Evolutionary conservation across 2,329 filamentous ascomycete species (phyloP).

Genomic region (Clarireedia sp.): DNA sequence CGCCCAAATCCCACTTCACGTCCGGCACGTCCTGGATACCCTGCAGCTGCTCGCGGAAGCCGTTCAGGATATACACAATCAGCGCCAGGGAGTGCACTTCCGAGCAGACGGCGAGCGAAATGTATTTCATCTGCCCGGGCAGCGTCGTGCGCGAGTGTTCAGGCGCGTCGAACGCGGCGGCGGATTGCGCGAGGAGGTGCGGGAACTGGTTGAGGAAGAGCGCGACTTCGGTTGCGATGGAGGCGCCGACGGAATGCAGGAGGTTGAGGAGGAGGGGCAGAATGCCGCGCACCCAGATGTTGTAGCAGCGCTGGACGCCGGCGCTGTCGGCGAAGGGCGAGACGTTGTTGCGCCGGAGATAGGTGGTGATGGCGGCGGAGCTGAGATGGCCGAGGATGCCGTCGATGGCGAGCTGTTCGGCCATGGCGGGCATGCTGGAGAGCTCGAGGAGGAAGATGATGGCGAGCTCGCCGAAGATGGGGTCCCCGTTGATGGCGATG

Average conservation of each 20-base stretch:
- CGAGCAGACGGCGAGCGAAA: conserved; percentile 65
- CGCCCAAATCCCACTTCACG: conserved; percentile 66
- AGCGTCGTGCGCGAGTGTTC: conserved; percentile 43
- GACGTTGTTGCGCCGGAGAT: conserved; percentile 63
- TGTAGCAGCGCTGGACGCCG: conserved; percentile 66
- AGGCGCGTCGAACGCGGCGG: conserved; percentile 61
- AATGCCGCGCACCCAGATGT: conserved; percentile 83
- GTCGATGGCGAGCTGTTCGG: conserved; percentile 84
- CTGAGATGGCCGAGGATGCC: conserved; percentile 73
- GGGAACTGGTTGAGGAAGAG: conserved; percentile 87
- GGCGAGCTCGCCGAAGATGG: conserved; percentile 88
- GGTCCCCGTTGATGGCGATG: conserved; percentile 69
- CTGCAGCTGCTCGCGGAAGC: conserved; percentile 47
- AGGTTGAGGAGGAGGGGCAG: conserved; percentile 85
- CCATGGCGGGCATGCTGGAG: conserved; percentile 70
- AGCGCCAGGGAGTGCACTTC: conserved; percentile 76
- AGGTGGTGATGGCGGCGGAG: conserved; percentile 69
- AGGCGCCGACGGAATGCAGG: conserved; percentile 69
- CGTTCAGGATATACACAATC: conserved; percentile 63
- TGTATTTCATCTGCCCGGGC: conserved; percentile 44
- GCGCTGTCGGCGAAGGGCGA: conserved; percentile 71
- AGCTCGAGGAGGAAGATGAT: conserved; percentile 83
- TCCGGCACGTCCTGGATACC: conserved; percentile 66
- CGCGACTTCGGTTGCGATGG: conserved; percentile 75
- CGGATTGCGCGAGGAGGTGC: conserved; percentile 63